phyloP scores from a whole-genome alignment of 352 stramenopile species.

The Peronospora farinosa region DNA sequence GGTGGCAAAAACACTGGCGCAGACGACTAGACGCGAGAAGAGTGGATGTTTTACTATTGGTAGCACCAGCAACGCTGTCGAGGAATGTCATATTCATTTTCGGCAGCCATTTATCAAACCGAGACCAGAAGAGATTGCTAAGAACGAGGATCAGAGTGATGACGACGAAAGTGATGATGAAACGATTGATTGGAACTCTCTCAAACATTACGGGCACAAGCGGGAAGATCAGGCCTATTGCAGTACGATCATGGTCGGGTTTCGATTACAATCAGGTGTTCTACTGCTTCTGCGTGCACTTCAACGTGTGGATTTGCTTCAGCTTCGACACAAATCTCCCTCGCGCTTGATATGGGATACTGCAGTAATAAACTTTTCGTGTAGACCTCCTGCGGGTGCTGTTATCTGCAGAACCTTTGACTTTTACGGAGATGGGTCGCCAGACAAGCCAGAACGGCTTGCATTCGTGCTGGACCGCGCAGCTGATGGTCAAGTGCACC shows the following conservation, averaged over 20 bases:
- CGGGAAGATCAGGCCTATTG: constrained; percentile 5
- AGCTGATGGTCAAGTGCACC: constrained; percentile 9
- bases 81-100: constrained; percentile 42
- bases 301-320: constrained; percentile 3
- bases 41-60: constrained; percentile 32
- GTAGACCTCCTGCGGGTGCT: not conserved
- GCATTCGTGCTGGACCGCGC: constrained; percentile 23
- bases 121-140: constrained; percentile 6
- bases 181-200: constrained; percentile 49
- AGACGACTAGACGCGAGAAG: constrained; percentile 16
- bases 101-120: constrained; percentile 8
- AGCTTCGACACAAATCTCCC: not conserved
- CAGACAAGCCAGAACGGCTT: constrained; percentile 29
- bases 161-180: constrained; percentile 36
- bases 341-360: constrained; percentile 15
- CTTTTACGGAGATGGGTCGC: constrained; percentile 33
- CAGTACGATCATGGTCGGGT: constrained; percentile 27
- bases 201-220: constrained; percentile 26
- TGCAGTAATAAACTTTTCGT: constrained; percentile 22
- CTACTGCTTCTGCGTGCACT: constrained; percentile 26
- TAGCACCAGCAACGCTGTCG: constrained; percentile 10
- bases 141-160: constrained; percentile 25
- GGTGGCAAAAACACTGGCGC: constrained; percentile 24
- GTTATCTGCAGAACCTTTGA: constrained; percentile 21
- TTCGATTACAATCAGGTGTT: constrained; percentile 24